Evolutionary conservation across 768 basidiomycete genomes (phyloP).

Genomic region (Lactarius vividus): DNA sequence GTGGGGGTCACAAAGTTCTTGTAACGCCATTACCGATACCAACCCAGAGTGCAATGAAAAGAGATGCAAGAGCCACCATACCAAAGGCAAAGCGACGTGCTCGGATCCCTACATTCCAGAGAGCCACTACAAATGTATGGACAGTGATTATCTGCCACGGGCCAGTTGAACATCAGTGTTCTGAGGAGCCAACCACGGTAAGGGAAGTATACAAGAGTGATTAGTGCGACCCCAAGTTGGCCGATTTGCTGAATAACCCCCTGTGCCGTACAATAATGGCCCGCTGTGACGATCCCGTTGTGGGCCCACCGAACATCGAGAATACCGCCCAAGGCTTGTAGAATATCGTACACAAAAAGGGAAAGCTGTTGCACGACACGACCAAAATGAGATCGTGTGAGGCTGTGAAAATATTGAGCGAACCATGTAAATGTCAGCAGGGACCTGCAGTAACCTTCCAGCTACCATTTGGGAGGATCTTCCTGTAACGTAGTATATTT

Average conservation of each 20-base stretch:
- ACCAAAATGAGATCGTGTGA: slow-evolving; percentile 12
- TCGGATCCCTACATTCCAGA: slow-evolving; percentile 38
- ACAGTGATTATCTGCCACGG: slow-evolving; percentile 32
- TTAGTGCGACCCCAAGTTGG: slow-evolving; percentile 42
- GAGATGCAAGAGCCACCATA: slow-evolving; percentile 4
- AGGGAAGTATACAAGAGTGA: slow-evolving; percentile 38
- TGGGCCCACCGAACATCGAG: slow-evolving; percentile 40
- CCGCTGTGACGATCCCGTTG: slow-evolving; percentile 35
- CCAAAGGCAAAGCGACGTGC: slow-evolving; percentile 32
- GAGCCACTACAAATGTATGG: slow-evolving; percentile 40
- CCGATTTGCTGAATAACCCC: slow-evolving; percentile 43
- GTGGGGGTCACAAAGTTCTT: slow-evolving; percentile 37
- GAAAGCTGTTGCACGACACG: slow-evolving; percentile 31
- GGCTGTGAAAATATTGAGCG: neutral
- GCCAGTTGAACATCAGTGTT: slow-evolving; percentile 30
- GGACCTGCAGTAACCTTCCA: slow-evolving; percentile 35
- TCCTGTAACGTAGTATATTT: slow-evolving; percentile 18
- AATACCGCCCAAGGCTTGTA: slow-evolving; percentile 41
- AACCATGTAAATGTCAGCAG: slow-evolving; percentile 45
- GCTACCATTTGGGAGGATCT: neutral
- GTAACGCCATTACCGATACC: slow-evolving; percentile 34
- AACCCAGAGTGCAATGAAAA: slow-evolving; percentile 37
- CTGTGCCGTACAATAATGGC: slow-evolving; percentile 40
- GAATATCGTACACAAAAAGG: slow-evolving; percentile 35
- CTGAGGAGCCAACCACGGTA: neutral